These are phyloP conservation scores for Plenodomus lindquistii DNA, from an alignment of 2,329 filamentous ascomycete genomes.

Conservation along the genomic window DNA sequence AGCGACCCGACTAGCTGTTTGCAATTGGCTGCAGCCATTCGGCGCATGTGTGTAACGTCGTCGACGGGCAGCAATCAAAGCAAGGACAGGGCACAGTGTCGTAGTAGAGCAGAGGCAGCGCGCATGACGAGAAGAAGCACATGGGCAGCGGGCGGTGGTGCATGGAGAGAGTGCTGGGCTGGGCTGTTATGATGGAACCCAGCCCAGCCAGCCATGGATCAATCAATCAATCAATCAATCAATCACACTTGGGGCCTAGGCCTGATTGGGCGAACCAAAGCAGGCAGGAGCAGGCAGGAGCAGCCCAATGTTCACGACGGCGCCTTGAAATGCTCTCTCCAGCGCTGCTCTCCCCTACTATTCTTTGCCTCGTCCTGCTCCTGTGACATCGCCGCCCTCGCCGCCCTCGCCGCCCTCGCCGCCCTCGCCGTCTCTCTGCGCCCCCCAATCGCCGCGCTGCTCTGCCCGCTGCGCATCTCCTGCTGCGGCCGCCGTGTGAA, in stretches of 20 bases:
- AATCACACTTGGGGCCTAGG: background rate
- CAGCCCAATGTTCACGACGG: slow-evolving; percentile 5
- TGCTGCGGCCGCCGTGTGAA: slow-evolving; percentile 11
- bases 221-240: no score
- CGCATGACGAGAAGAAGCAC: no score
- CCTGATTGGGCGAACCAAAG: background rate
- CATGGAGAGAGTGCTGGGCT: no score
- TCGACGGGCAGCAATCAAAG: background rate
- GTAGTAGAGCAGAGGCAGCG: no score
- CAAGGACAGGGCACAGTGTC: no score
- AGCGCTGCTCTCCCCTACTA: slow-evolving; percentile 9
- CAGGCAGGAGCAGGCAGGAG: no score
- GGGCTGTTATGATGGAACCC: no score
- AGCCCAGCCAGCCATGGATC: no score
- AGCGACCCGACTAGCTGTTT: background rate
- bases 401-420: slow-evolving; percentile 1
- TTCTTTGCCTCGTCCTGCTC: background rate
- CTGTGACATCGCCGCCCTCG: background rate
- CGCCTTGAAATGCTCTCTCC: slow-evolving; percentile 3
- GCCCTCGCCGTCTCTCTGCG: slow-evolving; percentile 3
- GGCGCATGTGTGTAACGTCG: no score
- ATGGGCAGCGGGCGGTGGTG: no score
- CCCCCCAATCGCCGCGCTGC: background rate
- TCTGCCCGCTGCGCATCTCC: background rate
- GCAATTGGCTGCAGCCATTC: background rate